Conservation (phyloP, 768 basidiomycete species). For the Panaeolus cyanescens region DNA sequence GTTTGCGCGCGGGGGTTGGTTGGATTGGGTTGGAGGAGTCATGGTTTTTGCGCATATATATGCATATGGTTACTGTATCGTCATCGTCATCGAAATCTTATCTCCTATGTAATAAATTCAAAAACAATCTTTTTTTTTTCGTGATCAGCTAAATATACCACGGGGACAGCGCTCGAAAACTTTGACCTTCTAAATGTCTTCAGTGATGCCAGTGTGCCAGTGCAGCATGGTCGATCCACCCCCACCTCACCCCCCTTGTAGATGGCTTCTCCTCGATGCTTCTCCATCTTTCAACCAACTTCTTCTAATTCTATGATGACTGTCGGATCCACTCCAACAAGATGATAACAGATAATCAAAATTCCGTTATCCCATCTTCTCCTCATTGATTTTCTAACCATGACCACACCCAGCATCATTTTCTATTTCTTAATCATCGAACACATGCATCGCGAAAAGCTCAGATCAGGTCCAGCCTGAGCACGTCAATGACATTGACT, state of each 20-base stretch:
- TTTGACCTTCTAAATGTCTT: background rate
- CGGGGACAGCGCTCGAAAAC: background rate
- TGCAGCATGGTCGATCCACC: background rate
- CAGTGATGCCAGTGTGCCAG: background rate
- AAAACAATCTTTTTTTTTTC: no score
- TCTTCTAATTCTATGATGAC: background rate
- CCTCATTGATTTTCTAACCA: no score
- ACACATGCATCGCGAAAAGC: no score
- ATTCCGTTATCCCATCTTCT: no score
- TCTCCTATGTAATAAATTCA: no score
- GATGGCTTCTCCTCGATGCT: background rate
- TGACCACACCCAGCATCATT: no score
- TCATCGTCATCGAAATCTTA: no score
- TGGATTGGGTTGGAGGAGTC: no score
- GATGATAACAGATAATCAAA: constrained; percentile 1
- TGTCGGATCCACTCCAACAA: background rate
- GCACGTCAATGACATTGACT: background rate
- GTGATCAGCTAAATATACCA: background rate
- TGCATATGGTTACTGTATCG: no score
- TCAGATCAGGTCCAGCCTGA: background rate
- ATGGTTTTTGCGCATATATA: no score
- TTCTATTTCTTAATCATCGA: no score
- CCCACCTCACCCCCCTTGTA: background rate
- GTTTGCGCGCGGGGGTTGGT: no score
- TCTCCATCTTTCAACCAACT: background rate